Conservation (phyloP, 345 rosid genomes). For the Lagerstroemia speciosa region DNA sequence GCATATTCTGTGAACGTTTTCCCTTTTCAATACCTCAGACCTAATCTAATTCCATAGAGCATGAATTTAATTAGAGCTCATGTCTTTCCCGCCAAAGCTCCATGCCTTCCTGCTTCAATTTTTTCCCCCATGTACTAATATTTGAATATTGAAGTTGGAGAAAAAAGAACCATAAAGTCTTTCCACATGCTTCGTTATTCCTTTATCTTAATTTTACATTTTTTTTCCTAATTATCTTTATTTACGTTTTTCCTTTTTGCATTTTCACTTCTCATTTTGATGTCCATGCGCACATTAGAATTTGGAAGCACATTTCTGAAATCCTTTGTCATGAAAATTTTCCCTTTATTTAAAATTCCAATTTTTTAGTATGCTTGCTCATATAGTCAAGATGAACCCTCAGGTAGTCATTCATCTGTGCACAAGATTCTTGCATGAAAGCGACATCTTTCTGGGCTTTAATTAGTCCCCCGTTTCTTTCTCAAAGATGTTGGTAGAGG, state of each 20-base stretch:
- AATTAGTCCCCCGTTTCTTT: background rate
- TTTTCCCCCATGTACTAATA: background rate
- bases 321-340: no score
- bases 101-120: background rate
- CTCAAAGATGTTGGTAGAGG: conserved; percentile 6
- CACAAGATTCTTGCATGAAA: no score
- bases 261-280: no score
- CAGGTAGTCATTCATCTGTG: background rate
- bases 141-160: no score
- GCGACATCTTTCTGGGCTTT: background rate
- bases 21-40: background rate
- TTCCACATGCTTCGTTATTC: no score
- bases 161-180: no score
- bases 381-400: background rate
- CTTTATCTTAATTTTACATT: no score
- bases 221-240: no score
- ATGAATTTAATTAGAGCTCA: background rate
- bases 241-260: no score
- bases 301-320: no score
- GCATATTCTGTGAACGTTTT: background rate
- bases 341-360: no score
- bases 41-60: background rate
- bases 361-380: background rate
- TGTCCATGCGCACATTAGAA: no score
- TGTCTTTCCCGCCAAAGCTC: background rate